These are phyloP conservation scores for Monosporozyma yasuniensis DNA, from an alignment of 805 yeast genomes.

Conservation along the genomic window DNA sequence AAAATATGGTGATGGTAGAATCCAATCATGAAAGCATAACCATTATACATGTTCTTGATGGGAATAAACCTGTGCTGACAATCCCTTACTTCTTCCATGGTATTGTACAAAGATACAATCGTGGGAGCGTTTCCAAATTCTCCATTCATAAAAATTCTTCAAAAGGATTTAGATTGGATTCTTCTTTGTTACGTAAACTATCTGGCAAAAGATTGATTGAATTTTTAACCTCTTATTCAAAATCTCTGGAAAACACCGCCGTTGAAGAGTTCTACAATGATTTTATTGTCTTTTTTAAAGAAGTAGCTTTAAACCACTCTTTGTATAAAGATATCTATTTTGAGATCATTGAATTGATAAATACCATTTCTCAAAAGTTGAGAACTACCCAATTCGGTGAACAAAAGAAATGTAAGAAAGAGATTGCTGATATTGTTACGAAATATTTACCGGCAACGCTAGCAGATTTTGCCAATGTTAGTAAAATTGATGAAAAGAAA, in stretches of 20 bases:
- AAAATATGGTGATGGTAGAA: conserved; percentile 43
- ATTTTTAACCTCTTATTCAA: conserved; percentile 54
- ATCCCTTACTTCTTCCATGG: conserved; percentile 54
- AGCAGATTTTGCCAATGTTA: conserved; percentile 15
- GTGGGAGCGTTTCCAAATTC: conserved; percentile 14
- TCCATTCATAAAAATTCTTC: conserved; percentile 8
- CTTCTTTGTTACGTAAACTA: conserved; percentile 42
- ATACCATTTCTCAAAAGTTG: conserved; percentile 47
- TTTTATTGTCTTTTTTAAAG: conserved; percentile 51
- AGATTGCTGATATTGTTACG: conserved; percentile 38
- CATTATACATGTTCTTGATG: conserved; percentile 64
- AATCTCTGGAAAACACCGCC: conserved; percentile 63
- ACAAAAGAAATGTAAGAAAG: conserved; percentile 50
- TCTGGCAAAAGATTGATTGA: conserved; percentile 37
- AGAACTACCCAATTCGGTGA: conserved; percentile 53
- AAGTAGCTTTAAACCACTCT: conserved; percentile 39
- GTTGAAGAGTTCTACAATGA: conserved; percentile 70
- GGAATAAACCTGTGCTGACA: conserved; percentile 68
- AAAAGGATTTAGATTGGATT: conserved; percentile 21
- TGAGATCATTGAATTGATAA: conserved; percentile 43
- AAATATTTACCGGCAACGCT: conserved; percentile 30
- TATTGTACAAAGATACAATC: conserved; percentile 21
- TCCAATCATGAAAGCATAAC: conserved; percentile 18
- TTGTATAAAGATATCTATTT: conserved; percentile 44
- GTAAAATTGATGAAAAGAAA: conserved; percentile 10